Conservation (phyloP, 371 early-diverging fungal species). For the Apophysomyces elegans region DNA sequence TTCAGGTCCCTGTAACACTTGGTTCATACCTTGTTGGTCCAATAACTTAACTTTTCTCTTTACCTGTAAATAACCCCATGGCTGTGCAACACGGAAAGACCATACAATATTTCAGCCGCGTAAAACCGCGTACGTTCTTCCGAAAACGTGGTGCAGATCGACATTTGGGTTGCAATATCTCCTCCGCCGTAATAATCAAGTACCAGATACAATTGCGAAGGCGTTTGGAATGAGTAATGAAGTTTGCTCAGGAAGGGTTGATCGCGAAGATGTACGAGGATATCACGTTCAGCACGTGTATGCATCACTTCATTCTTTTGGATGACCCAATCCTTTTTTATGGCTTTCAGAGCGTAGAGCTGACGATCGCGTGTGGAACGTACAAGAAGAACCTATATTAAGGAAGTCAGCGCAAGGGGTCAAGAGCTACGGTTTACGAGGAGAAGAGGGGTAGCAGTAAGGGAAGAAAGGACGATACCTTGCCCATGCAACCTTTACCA, state of each 20-base stretch:
- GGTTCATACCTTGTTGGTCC: no score
- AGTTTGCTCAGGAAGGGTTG: constrained; percentile 77
- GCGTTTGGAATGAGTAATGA: constrained; percentile 74
- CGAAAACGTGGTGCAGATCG: constrained; percentile 66
- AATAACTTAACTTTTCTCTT: constrained; percentile 5
- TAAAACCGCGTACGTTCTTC: constrained; percentile 81
- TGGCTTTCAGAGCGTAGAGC: constrained; percentile 73
- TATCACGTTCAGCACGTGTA: constrained; percentile 72
- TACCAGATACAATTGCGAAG: constrained; percentile 75
- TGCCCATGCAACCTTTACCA: constrained; percentile 81
- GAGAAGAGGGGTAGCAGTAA: constrained; percentile 8
- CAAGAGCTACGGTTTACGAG: neutral
- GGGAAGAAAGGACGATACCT: constrained; percentile 29
- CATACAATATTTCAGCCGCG: constrained; percentile 87
- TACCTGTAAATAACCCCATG: constrained; percentile 86
- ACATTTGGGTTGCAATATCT: constrained; percentile 87
- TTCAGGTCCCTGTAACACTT: constrained; percentile 66
- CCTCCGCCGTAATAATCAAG: constrained; percentile 84
- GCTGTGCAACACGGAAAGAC: constrained; percentile 82
- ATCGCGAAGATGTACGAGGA: constrained; percentile 61
- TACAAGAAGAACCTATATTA: constrained; percentile 60
- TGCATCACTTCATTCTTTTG: constrained; percentile 65
- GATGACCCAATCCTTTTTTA: constrained; percentile 69
- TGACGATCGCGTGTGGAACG: constrained; percentile 52
- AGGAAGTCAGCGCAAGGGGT: constrained; percentile 14